phyloP scores from a whole-genome alignment of 1,284 basidiomycete genomes.

The Trametes pubescens region DNA sequence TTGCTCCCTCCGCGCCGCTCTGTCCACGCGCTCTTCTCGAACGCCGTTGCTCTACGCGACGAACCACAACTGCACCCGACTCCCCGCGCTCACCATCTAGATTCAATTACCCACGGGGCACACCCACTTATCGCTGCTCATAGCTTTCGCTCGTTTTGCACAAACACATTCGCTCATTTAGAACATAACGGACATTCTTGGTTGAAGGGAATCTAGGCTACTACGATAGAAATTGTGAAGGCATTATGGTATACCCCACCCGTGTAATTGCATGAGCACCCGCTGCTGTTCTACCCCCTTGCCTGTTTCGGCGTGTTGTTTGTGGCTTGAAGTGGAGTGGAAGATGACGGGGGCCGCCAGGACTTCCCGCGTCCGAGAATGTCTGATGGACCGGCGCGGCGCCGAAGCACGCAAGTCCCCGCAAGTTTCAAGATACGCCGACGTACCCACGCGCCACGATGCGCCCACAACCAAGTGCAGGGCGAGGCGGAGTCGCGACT shows the following conservation, averaged over 20 bases:
- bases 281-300: background rate
- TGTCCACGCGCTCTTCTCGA: background rate
- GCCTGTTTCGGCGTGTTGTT: background rate
- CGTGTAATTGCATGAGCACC: background rate
- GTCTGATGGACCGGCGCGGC: background rate
- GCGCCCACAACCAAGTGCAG: background rate
- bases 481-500: background rate
- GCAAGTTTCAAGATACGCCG: too few species aligned
- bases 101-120: conserved; percentile 8
- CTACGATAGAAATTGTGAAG: background rate
- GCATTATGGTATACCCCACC: conserved; percentile 7
- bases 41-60: background rate
- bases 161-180: background rate
- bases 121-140: background rate
- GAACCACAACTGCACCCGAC: background rate
- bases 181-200: background rate
- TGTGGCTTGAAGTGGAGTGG: background rate
- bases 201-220: background rate
- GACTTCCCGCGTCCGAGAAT: background rate
- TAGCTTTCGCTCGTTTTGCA: conserved; percentile 1
- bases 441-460: background rate
- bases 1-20: conserved; percentile 5
- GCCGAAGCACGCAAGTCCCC: background rate
- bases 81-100: background rate
- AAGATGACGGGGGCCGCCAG: background rate